Evolutionary conservation across 352 stramenopile species (phyloP).

Genomic region (Pythium pyrilobum): DNA sequence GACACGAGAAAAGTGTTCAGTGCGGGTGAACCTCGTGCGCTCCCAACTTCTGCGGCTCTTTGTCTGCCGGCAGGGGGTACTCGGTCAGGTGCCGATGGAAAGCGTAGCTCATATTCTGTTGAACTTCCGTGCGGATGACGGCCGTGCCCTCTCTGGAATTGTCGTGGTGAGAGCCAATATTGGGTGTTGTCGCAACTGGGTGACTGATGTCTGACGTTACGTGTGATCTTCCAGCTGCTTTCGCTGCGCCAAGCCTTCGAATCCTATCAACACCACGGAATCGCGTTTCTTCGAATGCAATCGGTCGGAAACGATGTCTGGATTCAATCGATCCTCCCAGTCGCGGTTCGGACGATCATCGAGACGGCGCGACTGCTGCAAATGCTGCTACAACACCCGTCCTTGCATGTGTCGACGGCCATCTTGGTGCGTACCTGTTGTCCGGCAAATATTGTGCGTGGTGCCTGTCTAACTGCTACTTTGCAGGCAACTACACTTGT

Average conservation of each 20-base stretch:
- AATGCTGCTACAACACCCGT: neutral
- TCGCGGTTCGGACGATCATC: constrained; percentile 1
- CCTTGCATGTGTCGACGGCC: neutral
- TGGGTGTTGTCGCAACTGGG: too few species aligned
- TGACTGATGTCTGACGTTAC: neutral
- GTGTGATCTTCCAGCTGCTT: constrained; percentile 2
- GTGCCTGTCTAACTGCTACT: too few species aligned
- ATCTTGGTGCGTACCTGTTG: neutral
- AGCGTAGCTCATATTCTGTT: neutral
- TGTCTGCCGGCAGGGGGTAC: neutral
- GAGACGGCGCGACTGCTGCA: constrained; percentile 8
- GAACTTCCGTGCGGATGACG: neutral
- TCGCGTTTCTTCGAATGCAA: neutral
- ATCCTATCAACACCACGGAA: constrained; percentile 1
- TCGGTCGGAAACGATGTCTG: neutral
- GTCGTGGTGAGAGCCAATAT: neutral
- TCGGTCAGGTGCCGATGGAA: neutral
- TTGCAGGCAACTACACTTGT: too few species aligned
- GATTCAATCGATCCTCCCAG: constrained; percentile 4
- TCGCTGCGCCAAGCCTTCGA: neutral
- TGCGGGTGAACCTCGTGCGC: neutral
- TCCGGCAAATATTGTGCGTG: too few species aligned
- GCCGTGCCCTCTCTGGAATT: neutral
- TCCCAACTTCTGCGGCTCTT: constrained; percentile 6
- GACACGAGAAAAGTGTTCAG: neutral